phyloP scores from a whole-genome alignment of 257 asterid species.

The Solanum corneliomulleri region DNA sequence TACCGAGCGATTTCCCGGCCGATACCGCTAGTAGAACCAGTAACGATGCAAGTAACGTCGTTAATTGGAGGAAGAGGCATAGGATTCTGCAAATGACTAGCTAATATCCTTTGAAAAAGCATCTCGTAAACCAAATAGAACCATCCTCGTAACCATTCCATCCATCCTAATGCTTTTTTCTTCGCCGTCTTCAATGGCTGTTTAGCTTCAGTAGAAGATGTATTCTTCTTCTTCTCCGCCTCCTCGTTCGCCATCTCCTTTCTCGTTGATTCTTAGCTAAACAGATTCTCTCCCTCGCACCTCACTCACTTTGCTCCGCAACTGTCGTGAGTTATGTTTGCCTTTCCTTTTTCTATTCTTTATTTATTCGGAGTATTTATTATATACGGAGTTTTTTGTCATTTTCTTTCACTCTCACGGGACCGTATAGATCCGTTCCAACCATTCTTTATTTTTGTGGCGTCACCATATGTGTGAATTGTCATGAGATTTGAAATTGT shows the following conservation, averaged over 20 bases:
- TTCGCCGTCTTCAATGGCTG: constrained; percentile 9
- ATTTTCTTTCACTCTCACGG: neutral
- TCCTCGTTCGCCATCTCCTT: constrained; percentile 19
- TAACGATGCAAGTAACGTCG: constrained; percentile 70
- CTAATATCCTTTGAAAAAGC: constrained; percentile 85
- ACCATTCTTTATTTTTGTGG: neutral
- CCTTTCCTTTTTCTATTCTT: neutral
- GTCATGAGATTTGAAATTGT: neutral
- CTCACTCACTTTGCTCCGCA: neutral
- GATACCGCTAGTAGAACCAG: constrained; percentile 97
- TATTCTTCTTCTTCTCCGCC: neutral
- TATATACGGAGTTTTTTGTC: neutral
- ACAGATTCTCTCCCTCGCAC: neutral
- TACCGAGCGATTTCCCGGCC: constrained; percentile 85
- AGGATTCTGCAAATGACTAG: constrained; percentile 82
- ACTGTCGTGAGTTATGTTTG: neutral
- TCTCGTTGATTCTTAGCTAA: constrained; percentile 17
- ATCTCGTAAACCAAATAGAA: constrained; percentile 57
- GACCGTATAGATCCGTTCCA: neutral
- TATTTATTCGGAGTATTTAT: no score
- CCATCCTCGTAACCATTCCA: constrained; percentile 83
- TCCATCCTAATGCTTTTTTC: constrained; percentile 79
- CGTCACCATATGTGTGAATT: neutral
- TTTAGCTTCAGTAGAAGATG: constrained; percentile 9
- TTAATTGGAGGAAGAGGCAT: constrained; percentile 78